Evolutionary conservation across 176 grass and related monocot species (phyloP).

Genomic region (Typha latifolia): DNA sequence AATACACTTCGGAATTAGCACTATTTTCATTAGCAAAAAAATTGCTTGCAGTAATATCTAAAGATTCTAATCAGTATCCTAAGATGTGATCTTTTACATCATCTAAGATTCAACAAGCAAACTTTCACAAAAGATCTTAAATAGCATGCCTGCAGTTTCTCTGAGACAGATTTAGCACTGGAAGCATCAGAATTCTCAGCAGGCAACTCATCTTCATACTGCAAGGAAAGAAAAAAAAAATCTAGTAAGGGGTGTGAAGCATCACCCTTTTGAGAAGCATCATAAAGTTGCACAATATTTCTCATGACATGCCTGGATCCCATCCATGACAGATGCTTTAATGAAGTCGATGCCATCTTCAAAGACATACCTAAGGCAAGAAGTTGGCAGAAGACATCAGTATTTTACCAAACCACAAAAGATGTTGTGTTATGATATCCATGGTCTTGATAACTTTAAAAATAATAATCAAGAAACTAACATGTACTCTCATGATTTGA

Average conservation of each 20-base stretch:
- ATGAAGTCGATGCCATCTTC: conserved; percentile 90
- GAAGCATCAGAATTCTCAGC: conserved; percentile 32
- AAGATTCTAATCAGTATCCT: too few species aligned
- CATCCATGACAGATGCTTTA: conserved; percentile 80
- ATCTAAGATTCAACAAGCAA: background rate
- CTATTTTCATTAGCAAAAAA: too few species aligned
- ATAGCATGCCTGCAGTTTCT: conserved; percentile 58
- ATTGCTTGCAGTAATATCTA: too few species aligned
- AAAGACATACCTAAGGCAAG: conserved; percentile 63
- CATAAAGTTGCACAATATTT: conserved; percentile 2
- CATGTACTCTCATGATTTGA: background rate
- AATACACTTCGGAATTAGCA: background rate
- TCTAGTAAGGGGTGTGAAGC: background rate
- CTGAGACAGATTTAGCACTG: conserved; percentile 51
- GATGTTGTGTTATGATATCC: background rate
- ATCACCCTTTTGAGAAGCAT: conserved; percentile 6
- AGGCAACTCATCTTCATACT: conserved; percentile 49
- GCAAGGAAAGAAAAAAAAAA: conserved; percentile 15
- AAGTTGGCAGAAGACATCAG: conserved; percentile 6
- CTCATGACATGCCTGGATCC: conserved; percentile 36
- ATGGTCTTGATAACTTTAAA: background rate
- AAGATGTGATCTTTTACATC: too few species aligned
- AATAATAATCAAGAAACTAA: background rate
- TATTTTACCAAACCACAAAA: background rate
- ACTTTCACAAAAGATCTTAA: background rate